phyloP scores from a whole-genome alignment of 164 flowering plant species.

The Akebia trifoliata region DNA sequence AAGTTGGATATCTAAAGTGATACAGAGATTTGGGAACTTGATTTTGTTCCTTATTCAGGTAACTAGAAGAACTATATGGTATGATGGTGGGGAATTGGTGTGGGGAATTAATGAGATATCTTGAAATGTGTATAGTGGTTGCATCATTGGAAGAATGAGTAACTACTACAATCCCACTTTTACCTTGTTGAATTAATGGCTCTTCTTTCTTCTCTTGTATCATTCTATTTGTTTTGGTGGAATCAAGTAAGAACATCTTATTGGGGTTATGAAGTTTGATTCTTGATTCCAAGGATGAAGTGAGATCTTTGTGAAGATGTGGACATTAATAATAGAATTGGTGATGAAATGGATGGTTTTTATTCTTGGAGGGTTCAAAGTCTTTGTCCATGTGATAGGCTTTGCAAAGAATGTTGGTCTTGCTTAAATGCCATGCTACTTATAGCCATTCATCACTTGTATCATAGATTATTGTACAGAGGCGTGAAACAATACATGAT shows the following conservation, averaged over 20 bases:
- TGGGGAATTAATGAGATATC: slow-evolving; percentile 19
- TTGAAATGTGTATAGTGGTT: slow-evolving; percentile 7
- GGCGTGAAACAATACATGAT: too few species aligned
- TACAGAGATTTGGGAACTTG: slow-evolving; percentile 36
- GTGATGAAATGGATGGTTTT: too few species aligned
- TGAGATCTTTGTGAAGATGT: too few species aligned
- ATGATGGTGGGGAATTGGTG: slow-evolving; percentile 14
- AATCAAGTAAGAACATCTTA: slow-evolving; percentile 15
- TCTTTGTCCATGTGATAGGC: slow-evolving; percentile 19
- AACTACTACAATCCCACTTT: background rate
- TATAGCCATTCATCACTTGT: slow-evolving; percentile 5
- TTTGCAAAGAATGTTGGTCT: slow-evolving; percentile 14
- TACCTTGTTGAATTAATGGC: slow-evolving; percentile 7
- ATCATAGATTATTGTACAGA: too few species aligned
- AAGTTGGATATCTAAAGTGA: slow-evolving; percentile 19
- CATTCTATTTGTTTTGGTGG: too few species aligned
- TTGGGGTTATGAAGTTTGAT: too few species aligned
- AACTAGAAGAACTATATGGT: background rate
- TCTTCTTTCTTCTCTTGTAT: slow-evolving; percentile 1
- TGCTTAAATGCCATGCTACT: slow-evolving; percentile 15
- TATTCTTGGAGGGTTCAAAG: background rate
- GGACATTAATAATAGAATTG: background rate
- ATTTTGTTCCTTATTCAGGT: slow-evolving; percentile 20
- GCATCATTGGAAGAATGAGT: slow-evolving; percentile 10
- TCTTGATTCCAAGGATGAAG: too few species aligned